Evolutionary conservation across 495 filamentous ascomycete genomes (phyloP).

Genomic region (Penicillium cosmopolitanum): DNA sequence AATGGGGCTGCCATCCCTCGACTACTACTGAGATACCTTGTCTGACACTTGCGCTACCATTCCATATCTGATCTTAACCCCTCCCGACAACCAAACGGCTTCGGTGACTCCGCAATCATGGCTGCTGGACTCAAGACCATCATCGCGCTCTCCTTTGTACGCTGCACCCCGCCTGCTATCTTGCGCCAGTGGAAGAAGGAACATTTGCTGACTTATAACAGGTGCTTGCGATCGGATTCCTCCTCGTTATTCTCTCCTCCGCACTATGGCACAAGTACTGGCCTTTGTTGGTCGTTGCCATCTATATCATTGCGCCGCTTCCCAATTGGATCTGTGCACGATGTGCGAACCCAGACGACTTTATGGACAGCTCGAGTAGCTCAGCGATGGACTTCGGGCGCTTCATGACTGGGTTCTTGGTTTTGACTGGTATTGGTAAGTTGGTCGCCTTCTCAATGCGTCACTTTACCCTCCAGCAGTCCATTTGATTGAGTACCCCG

Average conservation of each 20-base stretch:
- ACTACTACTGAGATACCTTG: conserved; percentile 8
- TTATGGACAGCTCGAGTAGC: conserved; percentile 82
- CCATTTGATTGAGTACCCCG: not conserved
- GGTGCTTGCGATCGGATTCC: conserved; percentile 97
- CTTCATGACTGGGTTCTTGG: conserved; percentile 93
- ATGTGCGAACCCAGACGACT: conserved; percentile 94
- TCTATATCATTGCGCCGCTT: conserved; percentile 89
- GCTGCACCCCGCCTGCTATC: conserved; percentile 17
- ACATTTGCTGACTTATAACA: conserved; percentile 36
- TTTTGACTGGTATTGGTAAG: conserved; percentile 97
- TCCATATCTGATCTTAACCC: conserved; percentile 3
- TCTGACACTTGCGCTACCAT: conserved; percentile 10
- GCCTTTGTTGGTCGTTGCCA: conserved; percentile 90
- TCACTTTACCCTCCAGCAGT: not conserved
- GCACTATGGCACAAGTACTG: conserved; percentile 93
- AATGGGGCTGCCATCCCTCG: conserved; percentile 26
- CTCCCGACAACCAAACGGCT: conserved; percentile 17
- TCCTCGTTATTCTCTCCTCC: conserved; percentile 97
- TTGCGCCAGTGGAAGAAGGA: not conserved
- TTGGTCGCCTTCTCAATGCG: conserved; percentile 22
- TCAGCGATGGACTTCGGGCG: conserved; percentile 87
- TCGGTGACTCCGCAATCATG: conserved; percentile 61
- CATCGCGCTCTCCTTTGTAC: conserved; percentile 95
- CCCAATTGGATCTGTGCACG: conserved; percentile 93
- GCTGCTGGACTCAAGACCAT: conserved; percentile 95